phyloP scores from a whole-genome alignment of 2,329 filamentous ascomycete species.

The Fusarium sterilihyphosum region DNA sequence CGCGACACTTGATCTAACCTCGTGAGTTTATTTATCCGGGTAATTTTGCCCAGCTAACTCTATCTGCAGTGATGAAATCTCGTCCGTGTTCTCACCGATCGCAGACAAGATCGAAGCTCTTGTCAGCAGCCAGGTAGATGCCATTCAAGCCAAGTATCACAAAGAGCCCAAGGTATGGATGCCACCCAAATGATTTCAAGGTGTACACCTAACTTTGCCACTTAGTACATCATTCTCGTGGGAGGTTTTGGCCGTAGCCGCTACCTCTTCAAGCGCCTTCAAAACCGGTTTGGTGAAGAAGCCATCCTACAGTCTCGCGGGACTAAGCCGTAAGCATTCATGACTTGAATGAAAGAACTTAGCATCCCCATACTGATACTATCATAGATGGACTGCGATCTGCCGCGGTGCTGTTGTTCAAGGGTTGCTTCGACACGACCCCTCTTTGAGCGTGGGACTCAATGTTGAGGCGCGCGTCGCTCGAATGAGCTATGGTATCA shows the following conservation, averaged over 20 bases:
- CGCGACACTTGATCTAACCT: slow-evolving; percentile 1
- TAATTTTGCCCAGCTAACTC: neutral
- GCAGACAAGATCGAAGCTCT: slow-evolving; percentile 33
- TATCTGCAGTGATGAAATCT: slow-evolving; percentile 33
- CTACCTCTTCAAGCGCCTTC: slow-evolving; percentile 43
- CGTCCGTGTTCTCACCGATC: slow-evolving; percentile 39
- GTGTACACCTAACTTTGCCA: neutral
- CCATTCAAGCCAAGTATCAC: slow-evolving; percentile 25
- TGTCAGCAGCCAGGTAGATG: slow-evolving; percentile 40
- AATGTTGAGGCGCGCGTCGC: slow-evolving; percentile 40
- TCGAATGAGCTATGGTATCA: slow-evolving; percentile 44
- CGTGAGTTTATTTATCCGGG: neutral
- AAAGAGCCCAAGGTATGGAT: slow-evolving; percentile 42
- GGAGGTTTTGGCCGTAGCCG: slow-evolving; percentile 51
- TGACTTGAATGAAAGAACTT: neutral
- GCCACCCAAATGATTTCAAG: neutral
- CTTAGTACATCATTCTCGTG: slow-evolving; percentile 52
- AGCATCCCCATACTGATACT: neutral
- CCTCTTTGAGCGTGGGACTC: neutral
- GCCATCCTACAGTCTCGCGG: slow-evolving; percentile 47
- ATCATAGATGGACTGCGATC: slow-evolving; percentile 48
- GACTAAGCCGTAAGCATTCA: slow-evolving; percentile 47
- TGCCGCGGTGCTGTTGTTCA: slow-evolving; percentile 48
- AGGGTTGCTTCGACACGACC: slow-evolving; percentile 16
- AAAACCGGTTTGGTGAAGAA: neutral